Percentiles rank a stretch among this genome's conserved stretches.
Conservation (phyloP, 345 rosid species). For the Isatis tinctoria region DNA sequence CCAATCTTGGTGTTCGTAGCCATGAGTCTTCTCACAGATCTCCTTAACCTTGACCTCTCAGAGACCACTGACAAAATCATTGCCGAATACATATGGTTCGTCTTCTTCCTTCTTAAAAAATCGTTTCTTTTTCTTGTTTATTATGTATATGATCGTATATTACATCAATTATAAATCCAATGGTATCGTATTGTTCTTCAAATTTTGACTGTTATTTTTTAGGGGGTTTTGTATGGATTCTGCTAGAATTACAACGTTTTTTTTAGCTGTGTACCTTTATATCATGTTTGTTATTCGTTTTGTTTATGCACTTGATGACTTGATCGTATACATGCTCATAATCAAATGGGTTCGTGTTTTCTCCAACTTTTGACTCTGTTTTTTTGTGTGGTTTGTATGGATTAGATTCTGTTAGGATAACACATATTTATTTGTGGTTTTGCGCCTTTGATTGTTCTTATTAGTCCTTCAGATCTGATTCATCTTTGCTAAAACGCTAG, state of each 20-base stretch:
- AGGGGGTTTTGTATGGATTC: neutral
- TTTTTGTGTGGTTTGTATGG: neutral
- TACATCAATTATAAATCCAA: neutral
- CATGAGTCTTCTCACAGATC: conserved; percentile 71
- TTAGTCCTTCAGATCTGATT: neutral
- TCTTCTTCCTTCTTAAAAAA: conserved; percentile 9
- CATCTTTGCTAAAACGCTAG: neutral
- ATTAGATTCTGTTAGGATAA: neutral
- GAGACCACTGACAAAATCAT: conserved; percentile 68
- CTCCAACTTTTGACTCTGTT: neutral
- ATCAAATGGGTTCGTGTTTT: conserved; percentile 2
- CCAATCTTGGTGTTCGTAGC: neutral
- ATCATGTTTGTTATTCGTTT: neutral
- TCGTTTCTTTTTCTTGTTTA: neutral
- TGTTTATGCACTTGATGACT: neutral
- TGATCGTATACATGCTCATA: neutral
- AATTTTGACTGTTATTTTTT: neutral
- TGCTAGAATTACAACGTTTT: neutral
- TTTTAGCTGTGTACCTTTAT: neutral
- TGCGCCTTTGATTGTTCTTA: neutral
- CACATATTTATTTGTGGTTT: neutral
- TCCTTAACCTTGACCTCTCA: conserved; percentile 79
- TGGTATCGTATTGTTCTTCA: neutral
- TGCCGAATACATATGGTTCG: conserved; percentile 89
- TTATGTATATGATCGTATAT: neutral